Evolutionary conservation across 192 early-diverging fungal genomes (phyloP).

Genomic region (Podila minutissima): DNA sequence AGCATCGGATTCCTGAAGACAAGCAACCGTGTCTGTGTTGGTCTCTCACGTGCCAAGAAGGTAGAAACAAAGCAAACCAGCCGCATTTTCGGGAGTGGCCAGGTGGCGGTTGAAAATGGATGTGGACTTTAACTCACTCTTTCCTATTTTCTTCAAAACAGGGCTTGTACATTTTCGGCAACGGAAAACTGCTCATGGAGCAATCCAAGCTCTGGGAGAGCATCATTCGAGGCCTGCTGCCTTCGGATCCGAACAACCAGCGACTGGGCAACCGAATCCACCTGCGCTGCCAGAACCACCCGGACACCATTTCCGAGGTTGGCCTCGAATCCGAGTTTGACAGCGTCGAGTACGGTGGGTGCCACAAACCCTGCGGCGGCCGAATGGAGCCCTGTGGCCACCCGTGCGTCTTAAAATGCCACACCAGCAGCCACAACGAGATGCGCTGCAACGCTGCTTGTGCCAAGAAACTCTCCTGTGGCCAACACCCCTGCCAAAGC

Average conservation of each 20-base stretch:
- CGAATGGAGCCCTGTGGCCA: slow-evolving; percentile 46
- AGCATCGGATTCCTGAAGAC: slow-evolving; percentile 87
- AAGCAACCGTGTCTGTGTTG: slow-evolving; percentile 64
- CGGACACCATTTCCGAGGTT: slow-evolving; percentile 38
- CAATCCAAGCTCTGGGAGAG: slow-evolving; percentile 58
- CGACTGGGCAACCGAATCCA: slow-evolving; percentile 54
- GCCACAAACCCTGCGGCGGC: slow-evolving; percentile 47
- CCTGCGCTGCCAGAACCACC: slow-evolving; percentile 53
- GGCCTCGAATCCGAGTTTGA: slow-evolving; percentile 58
- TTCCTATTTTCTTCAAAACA: slow-evolving; percentile 5
- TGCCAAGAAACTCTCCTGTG: slow-evolving; percentile 15
- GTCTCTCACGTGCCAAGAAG: slow-evolving; percentile 65
- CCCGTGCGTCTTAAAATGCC: slow-evolving; percentile 37
- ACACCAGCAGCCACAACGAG: slow-evolving; percentile 14
- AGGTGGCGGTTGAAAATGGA: neutral
- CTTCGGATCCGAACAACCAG: slow-evolving; percentile 6
- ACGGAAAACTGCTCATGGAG: slow-evolving; percentile 55
- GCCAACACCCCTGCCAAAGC: slow-evolving; percentile 19
- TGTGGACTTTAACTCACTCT: neutral
- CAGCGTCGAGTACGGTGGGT: slow-evolving; percentile 57
- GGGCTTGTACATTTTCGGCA: slow-evolving; percentile 68
- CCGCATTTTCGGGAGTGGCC: neutral
- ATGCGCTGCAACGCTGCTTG: slow-evolving; percentile 31
- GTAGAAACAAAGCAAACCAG: slow-evolving; percentile 13
- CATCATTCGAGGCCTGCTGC: slow-evolving; percentile 49